phyloP scores from a whole-genome alignment of 495 filamentous ascomycete genomes.

The Elaphomyces granulatus region DNA sequence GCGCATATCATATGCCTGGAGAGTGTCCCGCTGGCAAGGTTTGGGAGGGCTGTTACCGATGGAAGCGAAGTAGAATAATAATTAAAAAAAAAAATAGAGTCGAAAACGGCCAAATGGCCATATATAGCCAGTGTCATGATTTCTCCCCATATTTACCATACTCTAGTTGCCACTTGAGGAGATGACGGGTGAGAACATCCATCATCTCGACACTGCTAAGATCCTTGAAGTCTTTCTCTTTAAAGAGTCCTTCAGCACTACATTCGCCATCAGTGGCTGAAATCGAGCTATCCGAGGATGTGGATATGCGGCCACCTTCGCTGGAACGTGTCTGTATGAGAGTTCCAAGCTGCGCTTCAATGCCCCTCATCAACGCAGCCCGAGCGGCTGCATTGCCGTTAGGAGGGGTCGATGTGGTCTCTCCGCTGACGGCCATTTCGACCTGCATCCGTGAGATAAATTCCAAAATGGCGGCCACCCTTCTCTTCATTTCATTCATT shows the following conservation, averaged over 20 bases:
- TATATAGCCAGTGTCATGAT: constrained; percentile 12
- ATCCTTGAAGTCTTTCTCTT: constrained; percentile 47
- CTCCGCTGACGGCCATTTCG: constrained; percentile 53
- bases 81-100: constrained; percentile 3
- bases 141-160: constrained; percentile 41
- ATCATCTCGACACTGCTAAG: constrained; percentile 66
- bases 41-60: constrained; percentile 5
- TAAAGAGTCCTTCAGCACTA: constrained; percentile 9
- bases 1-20: neutral
- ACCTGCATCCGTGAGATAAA: constrained; percentile 85
- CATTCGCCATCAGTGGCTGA: constrained; percentile 20
- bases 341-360: constrained; percentile 25
- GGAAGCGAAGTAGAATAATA: constrained; percentile 2
- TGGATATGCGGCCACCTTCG: constrained; percentile 13
- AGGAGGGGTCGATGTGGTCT: constrained; percentile 24
- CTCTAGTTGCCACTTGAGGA: constrained; percentile 66
- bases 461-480: constrained; percentile 69
- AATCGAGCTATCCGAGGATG: constrained; percentile 8
- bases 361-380: constrained; percentile 16
- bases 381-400: constrained; percentile 16
- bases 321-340: constrained; percentile 14
- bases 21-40: constrained; percentile 18
- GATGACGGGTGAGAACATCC: constrained; percentile 58
- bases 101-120: neutral
- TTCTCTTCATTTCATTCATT: constrained; percentile 83